Evolutionary conservation across 768 basidiomycete species (phyloP), one percentile per base, ranked within the genome.

Genomic region (Suillus cothurnatus): DNA sequence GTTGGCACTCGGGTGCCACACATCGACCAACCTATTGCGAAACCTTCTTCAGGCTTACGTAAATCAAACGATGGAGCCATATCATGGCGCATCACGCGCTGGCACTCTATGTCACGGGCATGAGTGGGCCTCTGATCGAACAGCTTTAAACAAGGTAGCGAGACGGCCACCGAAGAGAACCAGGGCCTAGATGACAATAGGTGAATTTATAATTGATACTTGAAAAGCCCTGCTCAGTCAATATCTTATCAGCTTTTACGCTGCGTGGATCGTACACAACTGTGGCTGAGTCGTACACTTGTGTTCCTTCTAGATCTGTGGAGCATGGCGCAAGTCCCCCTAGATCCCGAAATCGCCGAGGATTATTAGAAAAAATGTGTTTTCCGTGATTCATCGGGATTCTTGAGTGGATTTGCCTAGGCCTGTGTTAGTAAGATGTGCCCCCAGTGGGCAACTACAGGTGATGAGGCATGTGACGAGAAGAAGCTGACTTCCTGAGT

Each of bases 41-140:
- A 21, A 7, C 45, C 11, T n/a, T n/a, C n/a, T 47, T 47, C 45
- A 12, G n/a, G 11, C 45, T 47, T 47, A 47, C 45, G n/a, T n/a
- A 21, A 47, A n/a, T 5, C 45, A 47, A 47, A 47, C 6, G 11
- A 36, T 28, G 8, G 26, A 78, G 76, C 28, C 76, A 77, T 34
- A 66, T 71, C 41, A 63, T n/a, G n/a, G n/a, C 75, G 3, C 76
- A 78, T 45, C 73, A 70, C 17, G 70, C 69, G 9, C 67, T 78
- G 6, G 76, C 70, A 2, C 58, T 74, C 21, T 78, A 74, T 62
- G 70, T 71, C 7, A 49, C 73, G 45, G 76, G 77, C 1, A 71
- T 71, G 31, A 56, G 71, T 7, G 76, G 62, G 1, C 11, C 68
- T 2, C 55, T 70, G 36, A 69, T 77, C 53, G 70, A 64, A 53